Conservation (phyloP, 352 stramenopile species). For the Pythium volutum region DNA sequence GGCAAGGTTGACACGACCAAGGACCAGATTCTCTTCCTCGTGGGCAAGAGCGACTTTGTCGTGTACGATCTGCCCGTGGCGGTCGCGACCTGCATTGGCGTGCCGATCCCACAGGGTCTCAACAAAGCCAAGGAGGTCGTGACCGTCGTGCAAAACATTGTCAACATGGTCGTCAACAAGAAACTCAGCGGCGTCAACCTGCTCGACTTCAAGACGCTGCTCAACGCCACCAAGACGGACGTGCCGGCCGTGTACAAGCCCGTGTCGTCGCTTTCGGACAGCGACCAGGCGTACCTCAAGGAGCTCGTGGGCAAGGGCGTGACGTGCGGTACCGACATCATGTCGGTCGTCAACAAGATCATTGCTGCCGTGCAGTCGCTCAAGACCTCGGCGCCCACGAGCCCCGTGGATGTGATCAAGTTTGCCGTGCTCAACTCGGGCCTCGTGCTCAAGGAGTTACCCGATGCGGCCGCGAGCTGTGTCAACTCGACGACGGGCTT, state of each 20-base stretch:
- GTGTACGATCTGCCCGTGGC: slow-evolving; percentile 44
- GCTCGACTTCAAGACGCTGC: slow-evolving; percentile 15
- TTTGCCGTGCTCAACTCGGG: slow-evolving; percentile 36
- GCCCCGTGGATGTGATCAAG: slow-evolving; percentile 27
- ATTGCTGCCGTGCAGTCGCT: slow-evolving; percentile 14
- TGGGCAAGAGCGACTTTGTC: slow-evolving; percentile 46
- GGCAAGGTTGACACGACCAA: slow-evolving; percentile 18
- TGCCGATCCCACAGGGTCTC: slow-evolving; percentile 23
- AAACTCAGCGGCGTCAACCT: slow-evolving; percentile 10
- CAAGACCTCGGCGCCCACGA: slow-evolving; percentile 16
- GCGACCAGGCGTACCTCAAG: slow-evolving; percentile 3
- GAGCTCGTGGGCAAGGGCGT: slow-evolving; percentile 14
- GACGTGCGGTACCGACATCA: slow-evolving; percentile 24
- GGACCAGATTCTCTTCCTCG: slow-evolving; percentile 35
- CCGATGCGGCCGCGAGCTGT: slow-evolving; percentile 41
- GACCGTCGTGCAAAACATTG: slow-evolving; percentile 31
- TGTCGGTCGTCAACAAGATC: slow-evolving; percentile 34
- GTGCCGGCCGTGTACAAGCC: neutral
- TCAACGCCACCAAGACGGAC: neutral
- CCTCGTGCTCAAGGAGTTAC: slow-evolving; percentile 49
- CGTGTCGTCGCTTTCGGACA: neutral
- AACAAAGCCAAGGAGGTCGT: slow-evolving; percentile 26
- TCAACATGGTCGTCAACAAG: slow-evolving; percentile 19
- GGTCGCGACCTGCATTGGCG: slow-evolving; percentile 38
- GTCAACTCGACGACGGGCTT: slow-evolving; percentile 19